Base-by-base conservation (phyloP, 768 basidiomycete genomes). In the Pleurotus djamor region DNA sequence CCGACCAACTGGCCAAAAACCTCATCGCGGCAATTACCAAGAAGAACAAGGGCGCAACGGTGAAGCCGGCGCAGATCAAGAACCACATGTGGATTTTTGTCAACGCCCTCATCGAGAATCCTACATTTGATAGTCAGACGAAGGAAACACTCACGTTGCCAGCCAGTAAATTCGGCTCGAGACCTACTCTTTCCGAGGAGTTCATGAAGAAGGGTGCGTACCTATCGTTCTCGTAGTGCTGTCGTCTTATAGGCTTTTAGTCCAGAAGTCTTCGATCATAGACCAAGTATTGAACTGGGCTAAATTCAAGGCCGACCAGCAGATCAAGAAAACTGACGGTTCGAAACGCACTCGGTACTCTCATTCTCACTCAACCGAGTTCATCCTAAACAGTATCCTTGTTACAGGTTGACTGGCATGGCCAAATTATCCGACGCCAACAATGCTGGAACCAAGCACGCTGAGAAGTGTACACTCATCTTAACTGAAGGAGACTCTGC, bases 401-500 rank as follows among this genome's bases (percentile, higher is more conserved):
- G 34, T 45, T 21, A 60, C 21, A 97, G 97, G 58, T 82, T 99
- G 55, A 84, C 91, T 4, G 97, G 97, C 45, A 78, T 98, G 70
- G 85, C 92, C 45, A 98, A 98, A 70, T 85, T 99, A 13, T 86
- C 95, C 28, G 97, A 99, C 66, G 97, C 97, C 48, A 98, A 99
- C 78, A 96, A 94, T 66, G 97, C 97, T 1, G 97, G 97, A 7
- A 92, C 92, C 5, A 87, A 79, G 65, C 77, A 86, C 45, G 94
- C 85, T 5, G 81, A 83, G 49, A 80, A 88, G 48, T 98, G 97
- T 67, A 98, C 97, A 1, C 84, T 99, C 57, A 99, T 99, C 60
- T 78, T 99, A 4, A 98, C 97, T 0, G 97, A 99, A 83, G 97
- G 97, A 80, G 96, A 98, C 76, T 98, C 97, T 21, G 97, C 97